Conservation (phyloP, 2,329 filamentous ascomycete species). For the Penicillium corylophilum region DNA sequence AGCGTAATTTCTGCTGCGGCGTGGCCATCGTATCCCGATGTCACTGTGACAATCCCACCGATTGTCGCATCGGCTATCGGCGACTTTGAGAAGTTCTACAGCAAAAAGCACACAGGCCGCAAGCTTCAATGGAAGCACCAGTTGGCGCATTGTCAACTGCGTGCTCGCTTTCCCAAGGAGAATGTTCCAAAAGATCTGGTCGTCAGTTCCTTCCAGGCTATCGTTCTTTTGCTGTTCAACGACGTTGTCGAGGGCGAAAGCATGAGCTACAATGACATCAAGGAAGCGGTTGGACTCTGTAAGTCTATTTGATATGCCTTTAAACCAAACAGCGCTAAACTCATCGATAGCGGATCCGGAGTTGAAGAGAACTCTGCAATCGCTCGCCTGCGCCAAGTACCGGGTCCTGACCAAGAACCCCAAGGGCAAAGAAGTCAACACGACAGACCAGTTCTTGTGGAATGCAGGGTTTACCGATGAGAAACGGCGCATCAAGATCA, state of each 20-base stretch:
- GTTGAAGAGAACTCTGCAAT: constrained; percentile 87
- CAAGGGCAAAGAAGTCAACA: constrained; percentile 74
- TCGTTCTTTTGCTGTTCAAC: constrained; percentile 90
- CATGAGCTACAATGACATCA: constrained; percentile 73
- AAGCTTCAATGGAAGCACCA: constrained; percentile 89
- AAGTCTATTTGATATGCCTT: constrained; percentile 30
- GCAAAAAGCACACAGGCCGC: constrained; percentile 82
- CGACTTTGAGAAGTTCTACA: constrained; percentile 82
- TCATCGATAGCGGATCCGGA: constrained; percentile 62
- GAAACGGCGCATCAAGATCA: constrained; percentile 94
- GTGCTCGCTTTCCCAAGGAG: constrained; percentile 74
- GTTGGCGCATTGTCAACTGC: constrained; percentile 85
- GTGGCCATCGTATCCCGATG: constrained; percentile 89
- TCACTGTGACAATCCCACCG: constrained; percentile 69
- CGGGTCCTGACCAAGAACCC: constrained; percentile 83
- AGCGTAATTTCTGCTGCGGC: constrained; percentile 87
- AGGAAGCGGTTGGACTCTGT: constrained; percentile 70
- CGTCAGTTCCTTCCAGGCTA: constrained; percentile 87
- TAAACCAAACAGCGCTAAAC: constrained; percentile 24
- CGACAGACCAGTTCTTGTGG: constrained; percentile 79
- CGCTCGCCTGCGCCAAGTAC: constrained; percentile 85
- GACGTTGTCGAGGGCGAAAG: constrained; percentile 60
- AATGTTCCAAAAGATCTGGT: constrained; percentile 72
- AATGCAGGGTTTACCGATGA: constrained; percentile 74
- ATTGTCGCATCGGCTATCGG: constrained; percentile 74